Evolutionary conservation across 2,329 filamentous ascomycete genomes (phyloP).

Genomic region (Myotisia sp.): DNA sequence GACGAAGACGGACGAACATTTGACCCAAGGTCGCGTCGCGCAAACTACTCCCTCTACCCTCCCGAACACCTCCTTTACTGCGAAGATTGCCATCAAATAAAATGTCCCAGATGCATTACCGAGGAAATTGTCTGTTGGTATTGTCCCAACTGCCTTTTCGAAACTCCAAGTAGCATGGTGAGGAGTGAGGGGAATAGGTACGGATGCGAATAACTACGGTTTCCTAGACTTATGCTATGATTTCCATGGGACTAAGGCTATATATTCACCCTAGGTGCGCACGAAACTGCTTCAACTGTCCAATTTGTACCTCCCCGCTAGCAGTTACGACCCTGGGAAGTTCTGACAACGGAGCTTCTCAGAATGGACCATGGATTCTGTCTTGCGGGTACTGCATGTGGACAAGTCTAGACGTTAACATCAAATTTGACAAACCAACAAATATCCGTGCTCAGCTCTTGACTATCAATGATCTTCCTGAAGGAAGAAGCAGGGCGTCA

Average conservation of each 20-base stretch:
- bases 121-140: slow-evolving; percentile 94
- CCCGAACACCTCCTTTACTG: slow-evolving; percentile 91
- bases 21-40: slow-evolving; percentile 67
- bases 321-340: slow-evolving; percentile 57
- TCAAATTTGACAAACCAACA: slow-evolving; percentile 79
- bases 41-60: slow-evolving; percentile 84
- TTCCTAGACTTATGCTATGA: background rate
- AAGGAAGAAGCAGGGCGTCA: slow-evolving; percentile 26
- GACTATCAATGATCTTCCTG: slow-evolving; percentile 44
- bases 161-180: slow-evolving; percentile 84
- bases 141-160: slow-evolving; percentile 89
- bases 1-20: slow-evolving; percentile 69
- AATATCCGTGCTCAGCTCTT: slow-evolving; percentile 70
- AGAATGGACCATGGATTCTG: slow-evolving; percentile 56
- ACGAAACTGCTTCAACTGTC: slow-evolving; percentile 90
- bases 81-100: slow-evolving; percentile 92
- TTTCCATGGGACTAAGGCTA: slow-evolving; percentile 2
- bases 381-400: slow-evolving; percentile 86
- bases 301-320: slow-evolving; percentile 69
- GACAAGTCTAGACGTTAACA: slow-evolving; percentile 76
- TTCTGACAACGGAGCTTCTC: slow-evolving; percentile 27
- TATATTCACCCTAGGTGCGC: slow-evolving; percentile 64
- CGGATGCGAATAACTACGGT: slow-evolving; percentile 14
- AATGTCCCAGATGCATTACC: slow-evolving; percentile 77
- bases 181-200: slow-evolving; percentile 89